Evolutionary conservation across 1,284 basidiomycete genomes (phyloP), one percentile per base, ranked within the genome.

Genomic region (Tilletia caries): DNA sequence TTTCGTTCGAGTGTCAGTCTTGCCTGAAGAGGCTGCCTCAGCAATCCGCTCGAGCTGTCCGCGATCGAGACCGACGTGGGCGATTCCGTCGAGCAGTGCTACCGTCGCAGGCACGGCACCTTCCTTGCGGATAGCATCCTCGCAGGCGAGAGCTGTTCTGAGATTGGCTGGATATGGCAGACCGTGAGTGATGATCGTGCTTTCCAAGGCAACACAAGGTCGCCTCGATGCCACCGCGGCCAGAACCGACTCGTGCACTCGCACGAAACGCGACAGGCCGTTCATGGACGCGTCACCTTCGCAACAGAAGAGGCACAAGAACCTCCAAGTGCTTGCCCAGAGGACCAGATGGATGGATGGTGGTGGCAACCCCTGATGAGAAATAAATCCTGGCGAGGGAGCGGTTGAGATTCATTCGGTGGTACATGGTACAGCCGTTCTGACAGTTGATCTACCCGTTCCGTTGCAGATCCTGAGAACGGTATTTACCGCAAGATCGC

Each of bases 101-200:
- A 98, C 91, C 0, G 95, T 97, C 0, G 95, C 95, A 1, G 96
- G 96, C 18, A 91, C 86, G 10, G 90, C 90, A 3, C 91, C 91
- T 43, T 88, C 88, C 6, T 87, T 86, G 73, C 92, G 87, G n/a
- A 98, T 89, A 67, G 92, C 91, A 12, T 83, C 82, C 82, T 96
- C 93, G 23, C 95, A 86, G 6, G 90, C 89, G 29, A 85, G 85
- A 0, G 92, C 90, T 18, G 91, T 90, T 41, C 89, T 86, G 20
- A 91, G 84, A 79, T 94, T 96, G 60, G 87, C 86, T 0, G 94
- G 93, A 75, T 89, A 71, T 1, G 81, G 82, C 74, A 76, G 67
- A 73, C 86, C 95, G 86, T 97, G 93, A 0, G 95, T 95, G 71
- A 96, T 89, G 71, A 98, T 89, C 1, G 95, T 91, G 0, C 92